Evolutionary conservation across 768 basidiomycete genomes (phyloP).

Genomic region (Strobilomyces confusus): DNA sequence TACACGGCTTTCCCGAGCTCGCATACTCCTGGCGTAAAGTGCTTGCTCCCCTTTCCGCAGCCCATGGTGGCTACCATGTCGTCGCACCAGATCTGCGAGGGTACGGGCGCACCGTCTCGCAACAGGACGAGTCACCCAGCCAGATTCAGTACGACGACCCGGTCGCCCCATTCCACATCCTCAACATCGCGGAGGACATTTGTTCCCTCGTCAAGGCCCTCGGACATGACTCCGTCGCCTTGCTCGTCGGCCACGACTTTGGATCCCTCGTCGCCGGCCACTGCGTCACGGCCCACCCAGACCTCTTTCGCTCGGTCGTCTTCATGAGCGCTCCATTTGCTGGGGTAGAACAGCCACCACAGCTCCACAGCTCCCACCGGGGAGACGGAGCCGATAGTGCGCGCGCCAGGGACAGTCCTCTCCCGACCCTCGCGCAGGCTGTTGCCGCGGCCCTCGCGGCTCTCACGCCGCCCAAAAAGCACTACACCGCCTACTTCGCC

Average conservation of each 20-base stretch:
- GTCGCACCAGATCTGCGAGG: slow-evolving; percentile 63
- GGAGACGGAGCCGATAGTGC: slow-evolving; percentile 3
- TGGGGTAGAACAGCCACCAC: slow-evolving; percentile 37
- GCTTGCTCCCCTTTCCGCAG: slow-evolving; percentile 43
- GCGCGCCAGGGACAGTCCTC: slow-evolving; percentile 3
- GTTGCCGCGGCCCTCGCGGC: slow-evolving; percentile 29
- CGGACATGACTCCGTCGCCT: slow-evolving; percentile 42
- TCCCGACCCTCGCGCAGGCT: slow-evolving; percentile 4
- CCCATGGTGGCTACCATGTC: slow-evolving; percentile 48
- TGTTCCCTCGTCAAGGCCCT: slow-evolving; percentile 49
- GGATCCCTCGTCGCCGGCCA: slow-evolving; percentile 52
- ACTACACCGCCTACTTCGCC: slow-evolving; percentile 52
- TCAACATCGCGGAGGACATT: slow-evolving; percentile 51
- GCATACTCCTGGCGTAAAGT: slow-evolving; percentile 64
- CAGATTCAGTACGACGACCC: slow-evolving; percentile 44
- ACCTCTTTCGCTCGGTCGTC: slow-evolving; percentile 52
- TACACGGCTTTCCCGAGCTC: slow-evolving; percentile 67
- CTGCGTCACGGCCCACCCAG: slow-evolving; percentile 52
- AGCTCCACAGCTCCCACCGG: slow-evolving; percentile 3
- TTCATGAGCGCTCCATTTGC: slow-evolving; percentile 59
- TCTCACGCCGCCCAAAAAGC: slow-evolving; percentile 51
- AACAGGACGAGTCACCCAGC: slow-evolving; percentile 6
- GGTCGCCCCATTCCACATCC: slow-evolving; percentile 44
- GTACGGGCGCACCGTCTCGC: slow-evolving; percentile 41
- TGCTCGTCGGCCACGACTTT: slow-evolving; percentile 61